phyloP scores from a whole-genome alignment of 805 yeast genomes.

The Saccharomyces kudriavzevii region DNA sequence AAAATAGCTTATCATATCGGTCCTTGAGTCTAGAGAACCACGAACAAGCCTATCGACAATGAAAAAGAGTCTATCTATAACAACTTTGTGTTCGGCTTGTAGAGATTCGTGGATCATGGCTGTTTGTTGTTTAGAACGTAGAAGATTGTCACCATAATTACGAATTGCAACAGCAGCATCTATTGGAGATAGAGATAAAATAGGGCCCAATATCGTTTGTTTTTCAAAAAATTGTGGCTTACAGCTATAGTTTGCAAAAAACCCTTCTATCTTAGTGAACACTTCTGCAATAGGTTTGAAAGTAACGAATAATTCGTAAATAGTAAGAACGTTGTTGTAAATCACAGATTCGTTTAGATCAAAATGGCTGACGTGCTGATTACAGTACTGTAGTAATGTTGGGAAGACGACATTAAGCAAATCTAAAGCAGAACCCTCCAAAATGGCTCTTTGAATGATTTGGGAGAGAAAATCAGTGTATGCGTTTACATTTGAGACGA shows the following conservation, averaged over 20 bases:
- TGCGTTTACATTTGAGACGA: conserved; percentile 23
- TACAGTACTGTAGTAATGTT: conserved; percentile 21
- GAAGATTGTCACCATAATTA: conserved; percentile 35
- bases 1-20: conserved; percentile 57
- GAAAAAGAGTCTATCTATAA: conserved; percentile 55
- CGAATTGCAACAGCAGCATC: conserved; percentile 42
- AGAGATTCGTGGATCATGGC: conserved; percentile 48
- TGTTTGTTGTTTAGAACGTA: conserved; percentile 36
- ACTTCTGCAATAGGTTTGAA: conserved; percentile 54
- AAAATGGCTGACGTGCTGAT: conserved; percentile 16
- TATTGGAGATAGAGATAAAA: conserved; percentile 68
- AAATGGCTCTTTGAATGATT: conserved; percentile 49
- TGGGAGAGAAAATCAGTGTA: conserved; percentile 46
- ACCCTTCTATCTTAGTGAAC: conserved; percentile 50
- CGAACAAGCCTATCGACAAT: conserved; percentile 70
- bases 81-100: conserved; percentile 53
- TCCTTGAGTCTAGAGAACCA: conserved; percentile 59
- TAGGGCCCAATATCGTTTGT: conserved; percentile 66
- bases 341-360: conserved; percentile 41
- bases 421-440: conserved; percentile 58
- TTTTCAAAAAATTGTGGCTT: conserved; percentile 50
- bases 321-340: conserved; percentile 45
- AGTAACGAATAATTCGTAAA: conserved; percentile 49
- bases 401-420: conserved; percentile 44
- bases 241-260: conserved; percentile 38